phyloP scores from a whole-genome alignment of 1,139 yeast genomes.

The Hansenula anomala region DNA sequence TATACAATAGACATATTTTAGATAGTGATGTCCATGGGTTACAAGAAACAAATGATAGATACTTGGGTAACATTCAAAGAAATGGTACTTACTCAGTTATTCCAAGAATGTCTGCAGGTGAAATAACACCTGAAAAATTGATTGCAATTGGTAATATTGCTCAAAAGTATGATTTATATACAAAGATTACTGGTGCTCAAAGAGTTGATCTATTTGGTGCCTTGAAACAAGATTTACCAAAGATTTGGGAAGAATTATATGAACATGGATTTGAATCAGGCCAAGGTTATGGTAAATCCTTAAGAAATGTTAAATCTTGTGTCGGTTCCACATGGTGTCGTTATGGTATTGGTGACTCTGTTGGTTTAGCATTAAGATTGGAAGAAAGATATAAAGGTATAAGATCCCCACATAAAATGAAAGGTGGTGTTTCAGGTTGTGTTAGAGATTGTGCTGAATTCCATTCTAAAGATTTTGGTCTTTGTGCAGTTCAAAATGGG shows the following conservation, averaged over 20 bases:
- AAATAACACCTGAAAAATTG: constrained; percentile 29
- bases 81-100: constrained; percentile 31
- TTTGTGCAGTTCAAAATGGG: constrained; percentile 28
- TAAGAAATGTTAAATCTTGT: constrained; percentile 31
- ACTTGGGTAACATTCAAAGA: constrained; percentile 30
- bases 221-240: constrained; percentile 27
- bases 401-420: constrained; percentile 30
- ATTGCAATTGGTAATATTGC: constrained; percentile 28
- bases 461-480: constrained; percentile 30
- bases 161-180: constrained; percentile 27
- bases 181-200: constrained; percentile 32
- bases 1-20: constrained; percentile 27
- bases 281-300: constrained; percentile 30
- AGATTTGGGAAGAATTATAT: constrained; percentile 28
- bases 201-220: constrained; percentile 31
- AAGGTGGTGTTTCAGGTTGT: constrained; percentile 33
- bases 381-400: constrained; percentile 31
- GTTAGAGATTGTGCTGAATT: constrained; percentile 32
- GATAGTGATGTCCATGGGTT: constrained; percentile 26
- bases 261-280: constrained; percentile 30
- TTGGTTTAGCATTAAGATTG: constrained; percentile 29
- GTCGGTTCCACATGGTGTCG: constrained; percentile 34
- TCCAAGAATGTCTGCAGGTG: constrained; percentile 32
- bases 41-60: constrained; percentile 31
- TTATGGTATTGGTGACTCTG: constrained; percentile 32